Evolutionary conservation across 2,329 filamentous ascomycete species (phyloP), one percentile per base, ranked within the genome.

Genomic region (Fusarium begoniae): DNA sequence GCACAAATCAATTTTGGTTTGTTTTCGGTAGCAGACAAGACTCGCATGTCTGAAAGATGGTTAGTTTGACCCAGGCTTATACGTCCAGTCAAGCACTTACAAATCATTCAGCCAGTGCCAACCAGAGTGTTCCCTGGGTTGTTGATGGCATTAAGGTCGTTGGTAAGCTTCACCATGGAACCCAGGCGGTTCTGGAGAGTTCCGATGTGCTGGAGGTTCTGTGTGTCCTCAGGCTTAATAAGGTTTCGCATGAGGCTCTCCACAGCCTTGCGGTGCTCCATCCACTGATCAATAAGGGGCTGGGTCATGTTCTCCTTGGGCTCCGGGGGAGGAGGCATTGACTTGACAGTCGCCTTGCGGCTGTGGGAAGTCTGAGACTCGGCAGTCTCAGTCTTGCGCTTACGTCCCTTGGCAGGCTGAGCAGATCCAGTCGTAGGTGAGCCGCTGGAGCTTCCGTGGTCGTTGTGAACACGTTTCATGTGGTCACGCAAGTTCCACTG

Each of bases 401-500:
- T 90, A 75, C 88, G 87, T 72, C 86, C 85, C 83, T 89, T 89
- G 79, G 82, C 74, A 56, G 83, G 80, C 44, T 75, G 76, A 41
- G 66, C 70, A 48, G 76, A 61, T 30, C 76, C 79, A 32, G 83
- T 78, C 15, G 84, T 81, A 14, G 85, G 84, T 40, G 87, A 86
- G 30, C 81, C 84, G 48, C 78, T 77, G 47, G 83, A 78, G 73
- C 82, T 84, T 48, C 85, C 85, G 69, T 86, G 86, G 79, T 90
- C 89, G 75, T 91, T 91, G 85, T 98, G 96, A 13, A 98, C 95
- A 72, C 96, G 92, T 85, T 94, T 94, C 95, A 98, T 98, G 87
- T 98, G 96, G 84, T 98, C 96, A 83, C 93, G 92, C 61, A 98
- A 89, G 84, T 98, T 98, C 94, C 96, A 98, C 79, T 95, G 92